Evolutionary conservation across 140 eudicot species (phyloP).

Genomic region (Flaveria floridana): DNA sequence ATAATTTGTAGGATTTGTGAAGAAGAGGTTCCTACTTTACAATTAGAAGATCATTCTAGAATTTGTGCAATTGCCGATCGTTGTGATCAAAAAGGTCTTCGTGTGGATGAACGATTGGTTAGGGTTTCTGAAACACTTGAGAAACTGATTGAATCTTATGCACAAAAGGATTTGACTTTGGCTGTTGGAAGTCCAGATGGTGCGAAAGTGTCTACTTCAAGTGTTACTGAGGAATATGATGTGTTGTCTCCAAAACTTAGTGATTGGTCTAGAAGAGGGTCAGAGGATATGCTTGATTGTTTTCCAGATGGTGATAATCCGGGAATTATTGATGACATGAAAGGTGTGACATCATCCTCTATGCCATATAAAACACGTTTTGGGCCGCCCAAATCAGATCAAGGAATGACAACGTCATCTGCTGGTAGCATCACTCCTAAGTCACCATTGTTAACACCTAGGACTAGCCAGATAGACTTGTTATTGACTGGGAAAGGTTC

Average conservation of each 20-base stretch:
- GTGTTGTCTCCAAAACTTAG: conserved; percentile 82
- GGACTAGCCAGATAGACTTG: conserved; percentile 69
- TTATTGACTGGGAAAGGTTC: conserved; percentile 82
- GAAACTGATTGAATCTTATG: conserved; percentile 73
- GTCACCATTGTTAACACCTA: conserved; percentile 84
- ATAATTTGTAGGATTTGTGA: conserved; percentile 98
- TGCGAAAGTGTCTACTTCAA: conserved; percentile 74
- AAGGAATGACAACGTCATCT: conserved; percentile 92
- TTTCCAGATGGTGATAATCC: conserved; percentile 70
- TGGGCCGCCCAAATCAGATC: conserved; percentile 96
- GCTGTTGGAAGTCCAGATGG: conserved; percentile 78
- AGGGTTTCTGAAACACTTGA: conserved; percentile 87
- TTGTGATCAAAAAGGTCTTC: conserved; percentile 88
- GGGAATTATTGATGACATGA: conserved; percentile 65
- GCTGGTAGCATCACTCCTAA: conserved; percentile 97
- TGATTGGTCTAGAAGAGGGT: conserved; percentile 97
- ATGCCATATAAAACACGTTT: conserved; percentile 91
- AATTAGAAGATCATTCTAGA: conserved; percentile 96
- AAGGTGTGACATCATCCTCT: conserved; percentile 52
- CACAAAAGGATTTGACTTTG: conserved; percentile 66
- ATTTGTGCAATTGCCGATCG: conserved; percentile 94
- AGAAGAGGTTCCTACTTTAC: conserved; percentile 92
- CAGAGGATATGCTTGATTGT: conserved; percentile 97
- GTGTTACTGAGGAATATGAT: conserved; percentile 86
- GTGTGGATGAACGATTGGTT: conserved; percentile 79